Evolutionary conservation across 345 rosid genomes (phyloP), one percentile per base, ranked within the genome.

Genomic region (Balakata baccata): DNA sequence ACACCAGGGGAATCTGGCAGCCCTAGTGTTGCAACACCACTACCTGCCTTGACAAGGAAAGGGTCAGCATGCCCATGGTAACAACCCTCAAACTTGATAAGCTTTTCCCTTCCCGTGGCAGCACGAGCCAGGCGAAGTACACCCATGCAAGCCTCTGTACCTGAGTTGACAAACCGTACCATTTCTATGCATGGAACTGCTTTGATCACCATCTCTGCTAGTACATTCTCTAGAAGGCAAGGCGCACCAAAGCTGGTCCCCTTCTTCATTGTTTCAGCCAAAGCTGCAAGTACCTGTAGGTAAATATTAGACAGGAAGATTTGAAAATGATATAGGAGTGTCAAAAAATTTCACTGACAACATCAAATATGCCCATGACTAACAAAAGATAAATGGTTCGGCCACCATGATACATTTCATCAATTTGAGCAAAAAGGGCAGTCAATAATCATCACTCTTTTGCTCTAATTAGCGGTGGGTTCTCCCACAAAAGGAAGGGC

Each of bases 231-330:
- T 39, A 88, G 84, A 77, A 94, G 93, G 82, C 98, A 94, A 61
- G 98, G 98, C 74, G 98, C 98, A 29, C 98, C 98, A 85, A 94
- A 94, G 87, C 99, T 92, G 74, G 99, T 95, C 68, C 99, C 99
- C 83, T 92, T 92, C 85, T 92, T 89, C 96, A 92, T 91, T 39
- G 97, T 90, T 85, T 92, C 97, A 17, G 88, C 85, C 79, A 95
- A 67, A 59, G 98, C 97, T 10, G 88, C 93, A 17, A 95, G 90
- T 52, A 95, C 94, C 97, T 92, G 83, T 66, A 54, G 23, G 53
- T 54, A 84, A 23, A 71, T 45, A 66, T 64, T 12, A 70, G 56
- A 43, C 69, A 57, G 49, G 11, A 64, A 49, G 20, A 61, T n/a
- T 37, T 8, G 45, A 68, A 74, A 62, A 20, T 7, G 3, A 16